Evolutionary conservation across 1,284 basidiomycete genomes (phyloP).

Genomic region (Irpex rosettiformis): DNA sequence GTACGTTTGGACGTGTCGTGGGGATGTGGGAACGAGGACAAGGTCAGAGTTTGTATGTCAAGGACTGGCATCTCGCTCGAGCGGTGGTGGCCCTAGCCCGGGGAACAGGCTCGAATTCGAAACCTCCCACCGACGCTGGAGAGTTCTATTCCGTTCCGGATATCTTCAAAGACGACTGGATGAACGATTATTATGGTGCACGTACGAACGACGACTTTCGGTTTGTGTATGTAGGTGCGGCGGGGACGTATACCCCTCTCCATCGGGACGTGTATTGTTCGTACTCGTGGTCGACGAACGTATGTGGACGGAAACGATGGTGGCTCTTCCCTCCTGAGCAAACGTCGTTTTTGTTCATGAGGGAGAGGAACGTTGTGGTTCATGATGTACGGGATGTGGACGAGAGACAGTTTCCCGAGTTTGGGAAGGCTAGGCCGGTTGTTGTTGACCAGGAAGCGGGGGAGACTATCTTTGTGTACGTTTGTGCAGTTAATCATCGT

Average conservation of each 20-base stretch:
- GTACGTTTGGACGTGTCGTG: conserved; percentile 24
- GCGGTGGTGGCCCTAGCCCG: conserved; percentile 2
- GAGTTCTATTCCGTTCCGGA: conserved; percentile 27
- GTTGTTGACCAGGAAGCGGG: conserved; percentile 27
- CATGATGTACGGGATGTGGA: conserved; percentile 28
- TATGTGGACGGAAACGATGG: conserved; percentile 31
- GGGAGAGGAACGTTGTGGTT: conserved; percentile 18
- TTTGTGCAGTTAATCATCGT: background rate
- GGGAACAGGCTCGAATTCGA: too few relatives aligned
- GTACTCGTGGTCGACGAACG: conserved; percentile 32
- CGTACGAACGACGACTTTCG: conserved; percentile 30
- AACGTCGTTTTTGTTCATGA: conserved; percentile 24
- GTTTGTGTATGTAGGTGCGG: conserved; percentile 29
- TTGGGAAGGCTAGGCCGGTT: conserved; percentile 20
- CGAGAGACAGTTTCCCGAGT: conserved; percentile 16
- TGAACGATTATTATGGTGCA: conserved; percentile 30
- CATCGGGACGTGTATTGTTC: conserved; percentile 32
- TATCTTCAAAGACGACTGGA: conserved; percentile 32
- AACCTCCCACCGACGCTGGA: background rate
- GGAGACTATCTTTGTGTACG: conserved; percentile 31
- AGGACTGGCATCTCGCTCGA: conserved; percentile 31
- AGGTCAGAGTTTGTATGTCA: conserved; percentile 26
- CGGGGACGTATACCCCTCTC: conserved; percentile 29
- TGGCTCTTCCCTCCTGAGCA: conserved; percentile 30
- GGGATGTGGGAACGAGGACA: conserved; percentile 20